phyloP scores from a whole-genome alignment of 1,284 basidiomycete genomes.

The Pseudozyma pruni region DNA sequence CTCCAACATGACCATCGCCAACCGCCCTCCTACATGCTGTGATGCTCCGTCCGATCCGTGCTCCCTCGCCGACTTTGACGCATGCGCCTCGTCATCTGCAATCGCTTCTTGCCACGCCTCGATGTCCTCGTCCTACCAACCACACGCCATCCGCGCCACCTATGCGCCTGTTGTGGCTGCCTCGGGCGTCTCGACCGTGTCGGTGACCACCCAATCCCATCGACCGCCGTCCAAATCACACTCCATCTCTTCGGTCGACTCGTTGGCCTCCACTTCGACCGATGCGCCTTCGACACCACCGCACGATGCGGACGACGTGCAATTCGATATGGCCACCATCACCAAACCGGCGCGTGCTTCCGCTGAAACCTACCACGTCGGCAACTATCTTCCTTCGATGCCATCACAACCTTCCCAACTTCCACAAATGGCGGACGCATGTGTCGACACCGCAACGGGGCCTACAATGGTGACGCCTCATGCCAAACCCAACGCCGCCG shows the following conservation, averaged over 20 bases:
- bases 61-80: background rate
- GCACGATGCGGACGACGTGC: conserved; percentile 23
- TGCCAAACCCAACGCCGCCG: background rate
- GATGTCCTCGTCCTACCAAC: conserved; percentile 2
- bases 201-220: conserved; percentile 21
- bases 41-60: background rate
- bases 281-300: conserved; percentile 28
- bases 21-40: conserved; percentile 11
- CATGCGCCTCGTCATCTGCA: conserved; percentile 7
- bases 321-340: conserved; percentile 34
- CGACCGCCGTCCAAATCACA: conserved; percentile 33
- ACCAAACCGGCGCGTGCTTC: conserved; percentile 15
- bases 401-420: conserved; percentile 9
- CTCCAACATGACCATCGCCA: conserved; percentile 36
- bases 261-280: conserved; percentile 17
- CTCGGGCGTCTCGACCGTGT: conserved; percentile 15
- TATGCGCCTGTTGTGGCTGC: conserved; percentile 16
- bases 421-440: conserved; percentile 1
- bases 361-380: conserved; percentile 12
- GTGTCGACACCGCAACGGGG: background rate
- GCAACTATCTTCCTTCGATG: conserved; percentile 13
- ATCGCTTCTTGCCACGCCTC: conserved; percentile 1
- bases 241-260: conserved; percentile 30
- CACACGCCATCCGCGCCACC: conserved; percentile 7
- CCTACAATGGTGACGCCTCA: background rate